Base-by-base conservation (phyloP, 306 rosid species). In the Vigna trinervia region DNA sequence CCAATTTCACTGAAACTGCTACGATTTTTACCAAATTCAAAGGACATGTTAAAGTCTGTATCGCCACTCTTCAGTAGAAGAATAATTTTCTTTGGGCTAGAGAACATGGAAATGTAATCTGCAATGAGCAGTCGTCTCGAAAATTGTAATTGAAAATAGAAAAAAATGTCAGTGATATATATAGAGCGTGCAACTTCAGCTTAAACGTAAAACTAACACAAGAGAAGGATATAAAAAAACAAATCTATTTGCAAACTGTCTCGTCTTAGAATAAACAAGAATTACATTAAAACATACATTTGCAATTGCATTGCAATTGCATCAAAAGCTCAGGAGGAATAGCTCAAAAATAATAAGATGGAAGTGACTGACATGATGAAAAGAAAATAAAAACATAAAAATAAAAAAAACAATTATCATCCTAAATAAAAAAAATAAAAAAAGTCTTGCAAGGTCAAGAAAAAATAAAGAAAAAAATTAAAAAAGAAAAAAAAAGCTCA, bases 361-460 rank as follows among this genome's bases (percentile, higher is more conserved):
- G 43, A 59, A 87, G 71, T 36, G 15, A 5, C 50, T 68, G 64
- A 60, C 73, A 52, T 15, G 47, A 15, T 59, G 51, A 76, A 0
- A 1, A 15, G 0, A 6, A 1, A 56, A 39, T 39, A 7, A 11
- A 14, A 0, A 12, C 0, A 0, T 0, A 20, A 1, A 6, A 10
- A 74, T 0, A 8, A 1, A 23, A 19, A 2, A 7, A 0, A 48
- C 0, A 0, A 0, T 0, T 0, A 2, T 0, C 0, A 13, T 2
- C 1, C 8, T 1, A 1, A 5, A 0, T 0, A 0, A 6, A 10
- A 0, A 75, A 51, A 3, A 28, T 0, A 4, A 0, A 39, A 48
- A 84, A 89, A 90, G 97, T 6, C 97, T 87, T 92, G 95, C 97
- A 92, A 92, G 95, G 85, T 92, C 95, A 92, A 92, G 95, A 92